Evolutionary conservation across 352 stramenopile genomes (phyloP).

Genomic region (Phytophthora megakarya): DNA sequence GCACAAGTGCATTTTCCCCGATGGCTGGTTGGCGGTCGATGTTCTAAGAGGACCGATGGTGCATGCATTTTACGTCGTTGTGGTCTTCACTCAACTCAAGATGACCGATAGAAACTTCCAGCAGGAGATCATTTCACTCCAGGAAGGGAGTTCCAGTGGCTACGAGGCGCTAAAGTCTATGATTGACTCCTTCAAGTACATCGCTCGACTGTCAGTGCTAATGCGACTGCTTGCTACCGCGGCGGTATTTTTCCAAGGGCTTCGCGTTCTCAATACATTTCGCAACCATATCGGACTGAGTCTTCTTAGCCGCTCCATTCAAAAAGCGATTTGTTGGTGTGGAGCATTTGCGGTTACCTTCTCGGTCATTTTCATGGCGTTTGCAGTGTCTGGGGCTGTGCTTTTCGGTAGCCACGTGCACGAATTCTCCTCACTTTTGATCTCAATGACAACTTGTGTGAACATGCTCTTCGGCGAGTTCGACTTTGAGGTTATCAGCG

Average conservation of each 20-base stretch:
- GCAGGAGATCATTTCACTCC: constrained; percentile 39
- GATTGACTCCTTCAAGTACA: constrained; percentile 23
- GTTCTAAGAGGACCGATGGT: background rate
- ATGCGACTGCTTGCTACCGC: constrained; percentile 38
- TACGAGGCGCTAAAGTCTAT: constrained; percentile 6
- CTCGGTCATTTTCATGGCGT: background rate
- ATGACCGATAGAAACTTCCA: constrained; percentile 38
- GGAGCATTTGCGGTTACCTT: background rate
- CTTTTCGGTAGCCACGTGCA: background rate
- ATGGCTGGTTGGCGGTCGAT: background rate
- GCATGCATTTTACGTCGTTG: constrained; percentile 3
- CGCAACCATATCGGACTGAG: constrained; percentile 53
- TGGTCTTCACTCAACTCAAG: constrained; percentile 33
- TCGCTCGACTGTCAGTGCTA: constrained; percentile 33
- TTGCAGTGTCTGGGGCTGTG: background rate
- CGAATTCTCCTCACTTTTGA: background rate
- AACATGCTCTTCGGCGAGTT: constrained; percentile 62
- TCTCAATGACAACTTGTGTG: background rate
- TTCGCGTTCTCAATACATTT: constrained; percentile 49
- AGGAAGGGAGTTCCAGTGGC: constrained; percentile 11
- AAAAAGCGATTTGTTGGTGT: background rate
- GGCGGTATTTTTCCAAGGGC: constrained; percentile 38
- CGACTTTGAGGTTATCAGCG: constrained; percentile 38
- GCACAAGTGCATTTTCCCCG: background rate
- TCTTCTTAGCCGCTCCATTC: constrained; percentile 7